Evolutionary conservation across 164 flowering plant species (phyloP).

Genomic region (Annona squamosa): DNA sequence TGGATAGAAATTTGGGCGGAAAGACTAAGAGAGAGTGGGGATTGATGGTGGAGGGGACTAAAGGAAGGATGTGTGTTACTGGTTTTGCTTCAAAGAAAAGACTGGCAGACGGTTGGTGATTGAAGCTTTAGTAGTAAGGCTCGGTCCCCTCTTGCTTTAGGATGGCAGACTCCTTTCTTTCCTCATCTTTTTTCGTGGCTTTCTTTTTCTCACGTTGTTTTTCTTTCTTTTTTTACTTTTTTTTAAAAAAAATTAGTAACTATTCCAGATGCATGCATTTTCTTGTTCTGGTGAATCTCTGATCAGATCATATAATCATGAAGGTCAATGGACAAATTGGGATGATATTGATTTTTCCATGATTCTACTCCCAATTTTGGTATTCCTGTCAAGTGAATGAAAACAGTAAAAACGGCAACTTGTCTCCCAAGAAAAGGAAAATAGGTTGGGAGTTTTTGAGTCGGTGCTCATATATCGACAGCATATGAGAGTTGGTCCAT

Average conservation of each 20-base stretch:
- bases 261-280: background rate
- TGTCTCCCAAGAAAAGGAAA: background rate
- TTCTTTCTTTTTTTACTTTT: background rate
- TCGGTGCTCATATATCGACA: background rate
- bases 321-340: background rate
- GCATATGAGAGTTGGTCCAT: background rate
- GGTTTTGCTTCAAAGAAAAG: slow-evolving; percentile 60
- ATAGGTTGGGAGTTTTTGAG: background rate
- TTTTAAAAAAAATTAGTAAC: slow-evolving; percentile 3
- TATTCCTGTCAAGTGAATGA: background rate
- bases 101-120: slow-evolving; percentile 33
- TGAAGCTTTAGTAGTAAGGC: slow-evolving; percentile 54
- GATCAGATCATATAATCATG: background rate
- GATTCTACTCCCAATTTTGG: background rate
- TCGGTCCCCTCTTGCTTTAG: background rate
- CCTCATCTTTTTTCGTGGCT: background rate
- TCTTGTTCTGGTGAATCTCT: background rate
- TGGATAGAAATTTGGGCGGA: background rate
- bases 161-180: background rate
- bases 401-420: background rate
- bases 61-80: slow-evolving; percentile 15
- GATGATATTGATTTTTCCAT: background rate
- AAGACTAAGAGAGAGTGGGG: background rate
- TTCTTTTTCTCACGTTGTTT: background rate
- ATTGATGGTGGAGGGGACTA: slow-evolving; percentile 16